Conservation (phyloP, 108 stramenopile genomes). For the Nitzschia sp. region DNA sequence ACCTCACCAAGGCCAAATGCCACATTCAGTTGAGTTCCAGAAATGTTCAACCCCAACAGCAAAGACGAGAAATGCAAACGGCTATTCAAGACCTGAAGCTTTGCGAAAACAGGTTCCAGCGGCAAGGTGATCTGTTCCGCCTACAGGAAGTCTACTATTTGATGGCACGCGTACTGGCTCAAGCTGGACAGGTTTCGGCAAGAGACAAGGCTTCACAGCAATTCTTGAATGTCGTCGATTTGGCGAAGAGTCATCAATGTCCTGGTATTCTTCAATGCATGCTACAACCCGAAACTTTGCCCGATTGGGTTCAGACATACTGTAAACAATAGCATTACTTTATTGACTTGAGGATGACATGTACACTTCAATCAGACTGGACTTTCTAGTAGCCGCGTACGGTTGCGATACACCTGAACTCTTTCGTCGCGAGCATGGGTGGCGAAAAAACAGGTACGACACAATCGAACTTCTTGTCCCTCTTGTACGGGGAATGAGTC, state of each 20-base stretch:
- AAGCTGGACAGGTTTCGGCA: slow-evolving; percentile 11
- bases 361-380: too few species aligned
- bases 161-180: slow-evolving; percentile 48
- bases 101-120: slow-evolving; percentile 40
- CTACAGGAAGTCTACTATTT: slow-evolving; percentile 68
- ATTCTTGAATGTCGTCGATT: slow-evolving; percentile 9
- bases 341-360: too few species aligned
- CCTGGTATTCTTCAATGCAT: not conserved
- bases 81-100: slow-evolving; percentile 25
- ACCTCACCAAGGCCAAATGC: slow-evolving; percentile 70
- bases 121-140: slow-evolving; percentile 55
- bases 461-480: slow-evolving; percentile 16
- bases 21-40: slow-evolving; percentile 34
- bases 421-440: slow-evolving; percentile 12
- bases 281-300: not conserved
- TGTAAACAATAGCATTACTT: too few species aligned
- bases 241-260: not conserved
- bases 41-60: not conserved
- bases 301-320: not conserved
- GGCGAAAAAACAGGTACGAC: slow-evolving; percentile 27
- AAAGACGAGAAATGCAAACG: not conserved
- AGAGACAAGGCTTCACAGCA: slow-evolving; percentile 33
- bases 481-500: not conserved
- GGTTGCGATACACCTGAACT: not conserved
- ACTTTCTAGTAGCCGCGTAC: not conserved